Conservation (phyloP, 495 filamentous ascomycete genomes). For the Neurospora africana region DNA sequence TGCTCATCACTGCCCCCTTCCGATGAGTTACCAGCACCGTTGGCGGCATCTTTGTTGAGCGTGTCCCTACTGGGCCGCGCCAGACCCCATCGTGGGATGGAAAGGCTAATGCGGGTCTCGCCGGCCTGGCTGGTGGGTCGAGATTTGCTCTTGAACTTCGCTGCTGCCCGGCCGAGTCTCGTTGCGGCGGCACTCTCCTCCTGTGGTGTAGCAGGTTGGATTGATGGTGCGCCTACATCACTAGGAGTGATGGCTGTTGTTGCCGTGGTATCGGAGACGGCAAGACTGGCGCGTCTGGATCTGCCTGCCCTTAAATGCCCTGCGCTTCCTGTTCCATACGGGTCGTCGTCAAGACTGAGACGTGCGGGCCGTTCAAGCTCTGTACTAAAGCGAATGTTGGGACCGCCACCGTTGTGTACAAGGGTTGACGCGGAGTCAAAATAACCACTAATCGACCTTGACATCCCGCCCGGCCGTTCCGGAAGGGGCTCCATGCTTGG, state of each 20-base stretch:
- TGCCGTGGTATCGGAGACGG: constrained; percentile 36
- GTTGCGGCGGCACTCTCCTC: constrained; percentile 41
- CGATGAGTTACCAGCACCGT: constrained; percentile 8
- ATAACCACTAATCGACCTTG: constrained; percentile 30
- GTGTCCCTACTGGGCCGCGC: constrained; percentile 40
- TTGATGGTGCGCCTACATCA: constrained; percentile 17
- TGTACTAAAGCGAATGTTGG: constrained; percentile 31
- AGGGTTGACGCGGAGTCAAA: constrained; percentile 28
- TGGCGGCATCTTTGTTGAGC: constrained; percentile 19
- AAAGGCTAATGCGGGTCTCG: constrained; percentile 55
- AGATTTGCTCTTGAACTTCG: constrained; percentile 49
- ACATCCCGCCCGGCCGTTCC: constrained; percentile 13
- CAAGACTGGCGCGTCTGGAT: constrained; percentile 36
- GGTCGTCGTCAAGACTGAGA: constrained; percentile 28
- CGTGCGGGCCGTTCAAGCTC: constrained; percentile 26
- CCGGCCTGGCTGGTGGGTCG: constrained; percentile 57
- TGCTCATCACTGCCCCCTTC: constrained; percentile 24
- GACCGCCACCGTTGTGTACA: constrained; percentile 7
- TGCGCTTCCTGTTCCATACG: constrained; percentile 16
- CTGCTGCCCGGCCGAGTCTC: constrained; percentile 48
- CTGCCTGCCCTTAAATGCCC: constrained; percentile 11
- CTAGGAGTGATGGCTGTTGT: constrained; percentile 24
- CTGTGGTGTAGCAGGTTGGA: constrained; percentile 30
- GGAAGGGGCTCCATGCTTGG: constrained; percentile 6
- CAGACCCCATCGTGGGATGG: constrained; percentile 54